Percentiles rank a stretch among this genome's conserved stretches.
phyloP scores from a whole-genome alignment of 805 yeast genomes.

The Torulaspora indica region DNA sequence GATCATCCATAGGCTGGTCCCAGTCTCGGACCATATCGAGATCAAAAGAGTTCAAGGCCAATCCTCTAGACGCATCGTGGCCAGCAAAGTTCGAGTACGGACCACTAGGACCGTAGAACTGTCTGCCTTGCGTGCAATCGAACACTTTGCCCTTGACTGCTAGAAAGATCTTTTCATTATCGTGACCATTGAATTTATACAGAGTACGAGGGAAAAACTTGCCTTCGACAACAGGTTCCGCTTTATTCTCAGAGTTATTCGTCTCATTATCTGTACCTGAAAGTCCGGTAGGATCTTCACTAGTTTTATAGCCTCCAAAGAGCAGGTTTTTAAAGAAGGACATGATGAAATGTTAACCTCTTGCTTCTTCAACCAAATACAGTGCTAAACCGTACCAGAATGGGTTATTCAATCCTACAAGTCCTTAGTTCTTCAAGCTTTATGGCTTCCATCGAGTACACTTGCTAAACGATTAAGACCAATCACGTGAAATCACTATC shows the following conservation, averaged over 20 bases:
- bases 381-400: neutral
- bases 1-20: constrained; percentile 71
- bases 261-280: constrained; percentile 5
- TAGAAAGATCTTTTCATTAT: constrained; percentile 72
- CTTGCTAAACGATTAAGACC: neutral
- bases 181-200: constrained; percentile 73
- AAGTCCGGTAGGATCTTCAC: constrained; percentile 37
- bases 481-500: neutral
- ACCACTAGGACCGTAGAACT: constrained; percentile 93
- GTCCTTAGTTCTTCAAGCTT: neutral
- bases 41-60: constrained; percentile 86
- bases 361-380: neutral
- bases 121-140: constrained; percentile 74
- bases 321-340: constrained; percentile 34
- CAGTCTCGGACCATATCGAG: constrained; percentile 56
- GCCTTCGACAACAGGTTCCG: constrained; percentile 42
- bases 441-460: neutral
- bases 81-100: constrained; percentile 95
- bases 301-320: constrained; percentile 33
- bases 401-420: neutral
- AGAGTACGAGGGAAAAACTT: constrained; percentile 70
- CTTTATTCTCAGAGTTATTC: constrained; percentile 11
- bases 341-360: constrained; percentile 19
- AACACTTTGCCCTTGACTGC: constrained; percentile 83
- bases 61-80: constrained; percentile 88